phyloP scores from a whole-genome alignment of 495 filamentous ascomycete genomes.

The Bombardia bombarda region DNA sequence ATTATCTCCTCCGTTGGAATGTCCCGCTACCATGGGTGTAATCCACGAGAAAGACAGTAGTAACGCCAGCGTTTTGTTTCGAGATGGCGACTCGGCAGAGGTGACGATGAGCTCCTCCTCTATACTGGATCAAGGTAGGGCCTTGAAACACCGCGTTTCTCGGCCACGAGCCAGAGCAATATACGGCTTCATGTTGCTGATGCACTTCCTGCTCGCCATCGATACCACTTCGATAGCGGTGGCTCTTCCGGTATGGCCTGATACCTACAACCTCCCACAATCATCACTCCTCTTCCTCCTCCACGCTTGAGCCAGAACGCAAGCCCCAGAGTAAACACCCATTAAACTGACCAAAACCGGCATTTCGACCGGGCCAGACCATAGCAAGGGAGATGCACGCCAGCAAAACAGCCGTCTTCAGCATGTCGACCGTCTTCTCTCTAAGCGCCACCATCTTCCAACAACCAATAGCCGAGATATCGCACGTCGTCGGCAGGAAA shows the following conservation, averaged over 20 bases:
- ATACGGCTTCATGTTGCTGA: slow-evolving; percentile 16
- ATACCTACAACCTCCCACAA: too few species aligned
- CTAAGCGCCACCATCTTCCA: slow-evolving; percentile 46
- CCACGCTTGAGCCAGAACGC: too few species aligned
- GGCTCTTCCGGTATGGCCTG: slow-evolving; percentile 53
- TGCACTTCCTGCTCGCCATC: slow-evolving; percentile 40
- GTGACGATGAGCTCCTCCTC: too few species aligned
- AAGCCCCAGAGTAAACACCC: not conserved
- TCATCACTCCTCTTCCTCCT: too few species aligned
- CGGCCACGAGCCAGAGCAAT: slow-evolving; percentile 9
- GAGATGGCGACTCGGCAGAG: too few species aligned
- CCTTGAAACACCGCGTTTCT: slow-evolving; percentile 5
- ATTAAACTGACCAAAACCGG: slow-evolving; percentile 17
- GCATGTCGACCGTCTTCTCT: slow-evolving; percentile 47
- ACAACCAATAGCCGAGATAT: slow-evolving; percentile 42
- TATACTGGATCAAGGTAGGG: too few species aligned
- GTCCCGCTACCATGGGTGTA: too few species aligned
- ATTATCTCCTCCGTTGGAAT: too few species aligned
- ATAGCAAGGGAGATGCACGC: slow-evolving; percentile 44
- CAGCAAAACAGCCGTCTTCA: slow-evolving; percentile 50
- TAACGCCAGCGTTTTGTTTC: too few species aligned
- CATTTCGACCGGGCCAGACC: slow-evolving; percentile 36
- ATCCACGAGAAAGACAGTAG: too few species aligned
- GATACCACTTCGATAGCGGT: slow-evolving; percentile 49
- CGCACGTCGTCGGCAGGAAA: slow-evolving; percentile 44